These are phyloP conservation scores for Cordyceps cateniannulata DNA, from an alignment of 2,329 filamentous ascomycete species.

Conservation along the genomic window DNA sequence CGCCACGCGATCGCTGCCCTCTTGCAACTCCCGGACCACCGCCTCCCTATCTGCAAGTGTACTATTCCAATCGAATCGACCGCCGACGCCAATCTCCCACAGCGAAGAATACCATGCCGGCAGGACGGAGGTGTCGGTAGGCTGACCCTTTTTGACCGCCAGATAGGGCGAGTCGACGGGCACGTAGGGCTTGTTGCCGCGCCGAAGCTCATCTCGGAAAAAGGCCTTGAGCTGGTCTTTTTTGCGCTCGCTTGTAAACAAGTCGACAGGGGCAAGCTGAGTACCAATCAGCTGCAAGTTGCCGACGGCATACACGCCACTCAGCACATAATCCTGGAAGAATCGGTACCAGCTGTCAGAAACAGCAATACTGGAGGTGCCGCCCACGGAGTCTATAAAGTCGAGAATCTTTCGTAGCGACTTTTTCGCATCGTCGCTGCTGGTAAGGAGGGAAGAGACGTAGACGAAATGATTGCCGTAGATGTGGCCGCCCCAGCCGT, in stretches of 20 bases:
- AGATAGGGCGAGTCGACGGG: slow-evolving; percentile 14
- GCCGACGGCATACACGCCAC: slow-evolving; percentile 13
- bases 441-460: no score
- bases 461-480: no score
- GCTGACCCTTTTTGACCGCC: neutral
- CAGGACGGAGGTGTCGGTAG: slow-evolving; percentile 12
- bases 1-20: slow-evolving; percentile 9
- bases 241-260: slow-evolving; percentile 7
- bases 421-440: no score
- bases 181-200: slow-evolving; percentile 13
- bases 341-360: slow-evolving; percentile 13
- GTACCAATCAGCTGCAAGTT: slow-evolving; percentile 14
- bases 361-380: slow-evolving; percentile 10
- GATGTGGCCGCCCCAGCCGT: no score
- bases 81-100: slow-evolving; percentile 15
- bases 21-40: slow-evolving; percentile 17
- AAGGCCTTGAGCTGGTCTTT: slow-evolving; percentile 7
- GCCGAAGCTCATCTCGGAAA: slow-evolving; percentile 11
- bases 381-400: neutral
- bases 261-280: slow-evolving; percentile 9
- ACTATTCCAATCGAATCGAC: slow-evolving; percentile 15
- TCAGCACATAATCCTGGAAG: slow-evolving; percentile 14
- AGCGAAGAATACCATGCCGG: slow-evolving; percentile 16
- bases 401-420: slow-evolving; percentile 10
- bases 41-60: slow-evolving; percentile 12